phyloP scores from a whole-genome alignment of 257 asterid genomes.

The Cinchona pubescens region DNA sequence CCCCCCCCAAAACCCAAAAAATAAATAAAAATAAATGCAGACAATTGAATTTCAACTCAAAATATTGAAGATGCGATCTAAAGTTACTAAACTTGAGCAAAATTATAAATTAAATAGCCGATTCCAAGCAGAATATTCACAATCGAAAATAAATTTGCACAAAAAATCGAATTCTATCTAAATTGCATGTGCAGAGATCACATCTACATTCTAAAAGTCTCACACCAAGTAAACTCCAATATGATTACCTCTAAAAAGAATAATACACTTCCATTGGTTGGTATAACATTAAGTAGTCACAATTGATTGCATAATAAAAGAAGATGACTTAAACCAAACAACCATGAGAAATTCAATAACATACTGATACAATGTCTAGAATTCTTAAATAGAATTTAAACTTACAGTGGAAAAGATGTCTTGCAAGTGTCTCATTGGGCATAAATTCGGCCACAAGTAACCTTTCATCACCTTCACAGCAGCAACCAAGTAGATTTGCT shows the following conservation, averaged over 20 bases:
- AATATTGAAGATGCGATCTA: too few species aligned
- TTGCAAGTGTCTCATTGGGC: slow-evolving; percentile 97
- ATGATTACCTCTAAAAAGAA: background rate
- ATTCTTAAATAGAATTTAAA: background rate
- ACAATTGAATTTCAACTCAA: too few species aligned
- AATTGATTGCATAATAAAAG: background rate
- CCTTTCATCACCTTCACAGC: slow-evolving; percentile 97
- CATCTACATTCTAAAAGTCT: background rate
- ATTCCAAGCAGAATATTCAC: too few species aligned
- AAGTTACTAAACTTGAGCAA: too few species aligned
- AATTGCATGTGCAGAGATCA: background rate
- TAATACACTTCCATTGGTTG: background rate
- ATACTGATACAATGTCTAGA: background rate
- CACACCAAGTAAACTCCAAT: background rate
- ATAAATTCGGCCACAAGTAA: slow-evolving; percentile 89
- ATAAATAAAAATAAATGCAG: too few species aligned
- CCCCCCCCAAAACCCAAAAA: too few species aligned
- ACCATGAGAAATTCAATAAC: background rate
- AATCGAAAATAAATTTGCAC: background rate
- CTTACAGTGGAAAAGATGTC: slow-evolving; percentile 96
- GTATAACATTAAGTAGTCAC: background rate
- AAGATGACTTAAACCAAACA: background rate
- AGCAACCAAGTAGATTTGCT: slow-evolving; percentile 90
- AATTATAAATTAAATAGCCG: too few species aligned
- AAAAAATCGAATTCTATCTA: background rate